Percentiles rank a stretch among this genome's conserved stretches.
phyloP scores from a whole-genome alignment of 2,329 filamentous ascomycete genomes.

The Penicillium oxalicum region DNA sequence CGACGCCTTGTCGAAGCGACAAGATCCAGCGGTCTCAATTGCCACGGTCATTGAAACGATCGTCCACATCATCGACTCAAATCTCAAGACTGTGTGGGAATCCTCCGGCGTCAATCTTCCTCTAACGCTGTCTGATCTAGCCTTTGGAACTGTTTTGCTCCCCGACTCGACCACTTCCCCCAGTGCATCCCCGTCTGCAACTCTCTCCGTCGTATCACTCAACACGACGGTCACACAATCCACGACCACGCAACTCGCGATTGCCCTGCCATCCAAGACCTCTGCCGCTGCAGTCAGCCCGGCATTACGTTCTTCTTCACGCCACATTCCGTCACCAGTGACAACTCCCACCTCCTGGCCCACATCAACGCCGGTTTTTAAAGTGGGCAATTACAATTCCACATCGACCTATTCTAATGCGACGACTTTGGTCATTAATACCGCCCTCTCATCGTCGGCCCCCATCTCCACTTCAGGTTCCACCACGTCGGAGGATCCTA shows the following conservation, averaged over 20 bases:
- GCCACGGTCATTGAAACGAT: conserved; percentile 13
- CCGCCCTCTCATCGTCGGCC: background rate
- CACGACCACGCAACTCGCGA: conserved; percentile 2
- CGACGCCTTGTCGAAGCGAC: conserved; percentile 10
- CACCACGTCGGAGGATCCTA: conserved; percentile 5
- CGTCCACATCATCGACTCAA: conserved; percentile 16
- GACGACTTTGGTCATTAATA: background rate
- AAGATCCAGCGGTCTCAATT: conserved; percentile 6
- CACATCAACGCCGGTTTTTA: background rate
- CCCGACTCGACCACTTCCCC: background rate
- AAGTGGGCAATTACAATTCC: background rate
- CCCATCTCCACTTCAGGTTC: background rate
- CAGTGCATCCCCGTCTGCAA: background rate
- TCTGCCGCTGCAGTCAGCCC: conserved; percentile 7
- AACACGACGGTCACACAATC: conserved; percentile 3
- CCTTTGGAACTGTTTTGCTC: conserved; percentile 8
- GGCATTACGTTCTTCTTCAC: conserved; percentile 9
- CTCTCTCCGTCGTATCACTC: conserved; percentile 2
- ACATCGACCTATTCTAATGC: background rate
- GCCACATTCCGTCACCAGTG: conserved; percentile 3
- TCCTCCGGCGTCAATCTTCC: conserved; percentile 10
- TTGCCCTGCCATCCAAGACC: conserved; percentile 8
- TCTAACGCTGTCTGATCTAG: conserved; percentile 12
- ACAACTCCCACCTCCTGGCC: conserved; percentile 5
- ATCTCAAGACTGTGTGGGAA: conserved; percentile 13